These are phyloP conservation scores for Geranium brycei DNA, from an alignment of 345 rosid genomes.

Conservation along the genomic window DNA sequence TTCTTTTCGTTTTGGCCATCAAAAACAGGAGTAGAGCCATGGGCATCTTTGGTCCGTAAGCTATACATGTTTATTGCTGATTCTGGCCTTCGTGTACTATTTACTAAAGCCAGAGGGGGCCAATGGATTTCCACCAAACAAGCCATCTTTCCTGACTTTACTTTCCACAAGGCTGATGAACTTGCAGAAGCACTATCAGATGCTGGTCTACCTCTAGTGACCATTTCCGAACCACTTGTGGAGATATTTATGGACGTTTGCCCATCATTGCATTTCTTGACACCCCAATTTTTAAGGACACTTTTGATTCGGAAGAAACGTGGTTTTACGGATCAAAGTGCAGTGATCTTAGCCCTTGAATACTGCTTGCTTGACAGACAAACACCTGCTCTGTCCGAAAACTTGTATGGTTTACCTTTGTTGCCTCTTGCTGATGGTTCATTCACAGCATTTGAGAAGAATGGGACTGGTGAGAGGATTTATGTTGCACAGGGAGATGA, in stretches of 20 bases:
- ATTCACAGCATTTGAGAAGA: conserved; percentile 59
- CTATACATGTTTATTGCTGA: conserved; percentile 57
- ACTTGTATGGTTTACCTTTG: conserved; percentile 65
- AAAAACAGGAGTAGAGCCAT: conserved; percentile 53
- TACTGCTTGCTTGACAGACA: conserved; percentile 73
- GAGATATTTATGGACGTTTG: conserved; percentile 62
- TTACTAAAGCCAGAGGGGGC: conserved; percentile 84
- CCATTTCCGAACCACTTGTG: conserved; percentile 48
- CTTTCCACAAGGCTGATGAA: conserved; percentile 50
- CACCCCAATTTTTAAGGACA: conserved; percentile 61
- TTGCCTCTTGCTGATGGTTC: conserved; percentile 84
- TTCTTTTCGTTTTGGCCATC: conserved; percentile 86
- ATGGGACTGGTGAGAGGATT: conserved; percentile 63
- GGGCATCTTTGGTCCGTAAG: conserved; percentile 76
- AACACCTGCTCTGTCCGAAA: conserved; percentile 33
- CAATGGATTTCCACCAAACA: conserved; percentile 89
- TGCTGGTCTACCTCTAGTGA: conserved; percentile 70
- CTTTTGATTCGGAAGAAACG: conserved; percentile 64
- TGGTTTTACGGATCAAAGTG: conserved; percentile 46
- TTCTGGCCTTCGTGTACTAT: conserved; percentile 54
- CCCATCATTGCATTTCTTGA: conserved; percentile 60
- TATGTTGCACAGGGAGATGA: conserved; percentile 59
- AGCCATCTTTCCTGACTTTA: conserved; percentile 79
- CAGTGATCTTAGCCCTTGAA: conserved; percentile 62
- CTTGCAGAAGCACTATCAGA: conserved; percentile 66